Evolutionary conservation across 768 basidiomycete species (phyloP), one percentile per base, ranked within the genome.

Genomic region (Pleurotus giganteus): DNA sequence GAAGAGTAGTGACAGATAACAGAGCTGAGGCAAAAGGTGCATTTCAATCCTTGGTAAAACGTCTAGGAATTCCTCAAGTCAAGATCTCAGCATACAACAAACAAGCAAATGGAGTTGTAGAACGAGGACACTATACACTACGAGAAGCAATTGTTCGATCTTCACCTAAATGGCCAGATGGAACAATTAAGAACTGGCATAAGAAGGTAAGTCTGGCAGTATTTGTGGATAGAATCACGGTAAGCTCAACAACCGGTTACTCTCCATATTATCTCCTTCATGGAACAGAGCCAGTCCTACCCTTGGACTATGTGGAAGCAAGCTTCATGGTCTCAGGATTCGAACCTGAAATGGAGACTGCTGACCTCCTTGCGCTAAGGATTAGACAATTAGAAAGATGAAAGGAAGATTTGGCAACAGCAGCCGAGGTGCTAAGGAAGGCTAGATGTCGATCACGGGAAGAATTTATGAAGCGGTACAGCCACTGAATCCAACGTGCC

Each of bases 71-170:
- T 62, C 43, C 52, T 4, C 72, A 72, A 12, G 58, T 73, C 32
- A 26, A 55, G 0, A 70, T 74, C 9, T 70, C 65, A 1, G 58
- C 66, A 1, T 74, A 73, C 51, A 74, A n/a, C n/a, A n/a, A n/a
- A n/a, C n/a, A n/a, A n/a, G n/a, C n/a, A n/a, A n/a, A n/a, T n/a
- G n/a, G n/a, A 75, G 62, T 74, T 15, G 70, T 75, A 0, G 71
- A 75, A 63, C 51, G 65, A 12, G 61, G 66, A 11, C 73, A 74
- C 28, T 65, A 54, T 13, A 63, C 46, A 1, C 56, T 73, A 7
- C 34, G 73, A 9, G 69, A 74, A 54, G 67, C 66, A 0, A 34
- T 73, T 7, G 49, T 73, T 1, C 12, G 19, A 23, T 43, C 42
- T n/a, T 43, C n/a, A 15, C n/a, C n/a, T 11, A 43, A 43, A 21